Base-by-base conservation (phyloP, 352 stramenopile genomes). In the Peronospora farinosa region DNA sequence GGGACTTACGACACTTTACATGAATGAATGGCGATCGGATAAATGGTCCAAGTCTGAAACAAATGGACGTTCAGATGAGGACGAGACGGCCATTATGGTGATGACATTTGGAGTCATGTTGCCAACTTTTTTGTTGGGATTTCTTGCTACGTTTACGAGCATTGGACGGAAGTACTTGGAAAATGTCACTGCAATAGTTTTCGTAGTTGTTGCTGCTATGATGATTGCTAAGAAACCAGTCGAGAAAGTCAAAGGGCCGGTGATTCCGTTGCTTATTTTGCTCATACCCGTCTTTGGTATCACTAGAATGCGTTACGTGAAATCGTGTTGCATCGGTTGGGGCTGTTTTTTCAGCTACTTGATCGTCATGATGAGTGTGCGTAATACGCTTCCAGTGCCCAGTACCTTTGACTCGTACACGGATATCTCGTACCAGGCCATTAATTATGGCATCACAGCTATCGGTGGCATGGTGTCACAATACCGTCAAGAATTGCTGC, bases 231-330 rank as follows among this genome's bases (percentile, higher is more conserved):
- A 90, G 65, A 90, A 90, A 54, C 76, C 77, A 5, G 62, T 90
- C 16, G 74, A 86, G 32, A 83, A 86, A 30, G 60, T 62, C 32
- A 82, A 71, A 35, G 77, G 76, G 1, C 76, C 79, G 11, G 57
- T 90, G 2, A 84, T 90, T 21, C 79, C 79, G 37, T 57, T 90
- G 58, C 59, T 90, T n/a, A 84, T 90, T 41, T 48, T 90, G 23
- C 48, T 90, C n/a, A 87, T 90, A 16, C 79, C 79, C 28, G 84
- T 90, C 52, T 90, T 86, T 40, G 79, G 79, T n/a, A 90, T 90
- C 57, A 90, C 79, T 23, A 53, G 79, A 40, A 90, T 90, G 79
- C 74, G 79, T 23, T 90, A 83, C 42, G 62, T 87, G 19, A 81
- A 83, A 53, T 84, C 72, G 45, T 88, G 76, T 42, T 60, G 57